A percentile compares a stretch with the other conserved stretches of the same genome.
Conservation (phyloP, 2,329 filamentous ascomycete species). For the Cercospora sp. region DNA sequence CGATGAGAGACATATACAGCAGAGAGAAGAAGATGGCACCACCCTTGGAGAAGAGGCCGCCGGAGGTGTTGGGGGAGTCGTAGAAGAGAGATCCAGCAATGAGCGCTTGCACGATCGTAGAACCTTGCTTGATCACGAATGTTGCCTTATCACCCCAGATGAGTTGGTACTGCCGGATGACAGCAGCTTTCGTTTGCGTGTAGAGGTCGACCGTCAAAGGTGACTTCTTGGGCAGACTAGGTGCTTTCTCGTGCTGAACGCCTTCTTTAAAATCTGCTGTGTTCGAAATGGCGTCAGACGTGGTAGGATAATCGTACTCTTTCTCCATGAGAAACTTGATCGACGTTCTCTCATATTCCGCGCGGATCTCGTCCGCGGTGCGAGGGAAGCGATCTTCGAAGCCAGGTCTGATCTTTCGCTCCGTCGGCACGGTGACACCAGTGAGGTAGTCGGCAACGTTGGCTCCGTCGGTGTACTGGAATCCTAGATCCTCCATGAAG, state of each 20-base stretch:
- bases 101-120: conserved; percentile 60
- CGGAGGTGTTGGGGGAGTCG: conserved; percentile 58
- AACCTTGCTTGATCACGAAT: conserved; percentile 62
- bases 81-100: conserved; percentile 69
- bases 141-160: conserved; percentile 65
- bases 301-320: conserved; percentile 60
- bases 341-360: conserved; percentile 54
- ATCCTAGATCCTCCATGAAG: conserved; percentile 67
- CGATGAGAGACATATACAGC: conserved; percentile 62
- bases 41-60: conserved; percentile 63
- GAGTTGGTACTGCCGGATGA: conserved; percentile 65
- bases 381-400: conserved; percentile 50
- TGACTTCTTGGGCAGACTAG: conserved; percentile 55
- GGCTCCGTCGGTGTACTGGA: conserved; percentile 61
- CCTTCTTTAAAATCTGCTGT: conserved; percentile 58
- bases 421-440: conserved; percentile 61
- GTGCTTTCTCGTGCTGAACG: conserved; percentile 58
- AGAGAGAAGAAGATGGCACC: conserved; percentile 66
- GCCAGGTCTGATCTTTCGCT: conserved; percentile 47
- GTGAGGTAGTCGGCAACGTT: conserved; percentile 68
- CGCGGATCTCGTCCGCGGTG: conserved; percentile 48
- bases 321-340: conserved; percentile 54
- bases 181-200: conserved; percentile 58
- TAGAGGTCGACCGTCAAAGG: conserved; percentile 58
- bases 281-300: conserved; percentile 50